Evolutionary conservation across 176 grass and related monocot genomes (phyloP).

Genomic region (bread wheat (Triticum aestivum)): DNA sequence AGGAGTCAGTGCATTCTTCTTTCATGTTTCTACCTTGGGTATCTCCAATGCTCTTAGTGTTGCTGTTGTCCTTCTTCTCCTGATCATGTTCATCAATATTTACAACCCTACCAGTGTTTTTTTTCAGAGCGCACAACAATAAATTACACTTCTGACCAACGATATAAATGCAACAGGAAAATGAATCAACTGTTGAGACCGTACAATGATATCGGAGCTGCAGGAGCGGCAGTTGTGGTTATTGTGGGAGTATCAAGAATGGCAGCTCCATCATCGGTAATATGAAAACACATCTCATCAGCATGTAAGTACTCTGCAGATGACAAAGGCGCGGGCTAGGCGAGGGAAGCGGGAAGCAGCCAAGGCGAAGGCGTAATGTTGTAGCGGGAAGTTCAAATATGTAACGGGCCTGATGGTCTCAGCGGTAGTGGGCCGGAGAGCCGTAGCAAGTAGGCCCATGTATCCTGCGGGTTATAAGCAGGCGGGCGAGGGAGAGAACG

Average conservation of each 20-base stretch:
- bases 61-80: neutral
- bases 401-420: too few species aligned
- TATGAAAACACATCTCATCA: too few species aligned
- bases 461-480: too few species aligned
- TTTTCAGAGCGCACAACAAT: neutral
- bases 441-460: too few species aligned
- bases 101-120: neutral
- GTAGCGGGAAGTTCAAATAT: too few species aligned
- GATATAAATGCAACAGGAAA: neutral
- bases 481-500: too few species aligned
- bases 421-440: too few species aligned
- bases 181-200: neutral
- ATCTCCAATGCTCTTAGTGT: neutral
- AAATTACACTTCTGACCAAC: neutral
- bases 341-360: too few species aligned
- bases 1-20: neutral
- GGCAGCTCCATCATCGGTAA: neutral
- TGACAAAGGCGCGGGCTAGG: too few species aligned
- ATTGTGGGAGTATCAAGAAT: neutral
- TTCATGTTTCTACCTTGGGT: neutral
- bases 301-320: too few species aligned
- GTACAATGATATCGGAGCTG: neutral
- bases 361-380: too few species aligned
- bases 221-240: neutral
- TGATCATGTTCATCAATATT: neutral